phyloP scores from a whole-genome alignment of 2,329 filamentous ascomycete species.

The Cladosporium sp. region DNA sequence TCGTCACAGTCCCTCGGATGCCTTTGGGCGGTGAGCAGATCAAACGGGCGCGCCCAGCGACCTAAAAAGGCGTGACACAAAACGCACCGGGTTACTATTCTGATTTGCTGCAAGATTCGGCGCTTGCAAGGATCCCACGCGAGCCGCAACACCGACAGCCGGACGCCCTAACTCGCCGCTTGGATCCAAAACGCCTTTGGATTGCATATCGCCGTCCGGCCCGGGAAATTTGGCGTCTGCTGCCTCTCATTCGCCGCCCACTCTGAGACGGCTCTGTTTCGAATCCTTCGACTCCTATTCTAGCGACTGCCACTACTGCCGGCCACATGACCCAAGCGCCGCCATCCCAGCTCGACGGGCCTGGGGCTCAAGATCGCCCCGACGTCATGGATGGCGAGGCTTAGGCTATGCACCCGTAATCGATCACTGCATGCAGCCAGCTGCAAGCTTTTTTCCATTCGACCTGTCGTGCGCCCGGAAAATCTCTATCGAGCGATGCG shows the following conservation, averaged over 20 bases:
- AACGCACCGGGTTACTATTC: constrained; percentile 3
- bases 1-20: constrained; percentile 9
- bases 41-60: constrained; percentile 10
- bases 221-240: constrained; percentile 6
- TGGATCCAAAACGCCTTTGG: too few relatives aligned
- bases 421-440: constrained; percentile 1
- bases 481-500: background rate
- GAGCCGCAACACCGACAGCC: constrained; percentile 9
- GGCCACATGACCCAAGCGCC: constrained; percentile 7
- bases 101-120: constrained; percentile 11
- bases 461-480: constrained; percentile 4
- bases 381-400: constrained; percentile 3
- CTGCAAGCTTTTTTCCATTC: constrained; percentile 6
- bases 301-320: constrained; percentile 9
- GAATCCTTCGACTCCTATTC: constrained; percentile 14
- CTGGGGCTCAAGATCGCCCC: constrained; percentile 7
- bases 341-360: constrained; percentile 3
- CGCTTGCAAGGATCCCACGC: constrained; percentile 10
- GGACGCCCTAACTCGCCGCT: background rate
- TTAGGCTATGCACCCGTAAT: constrained; percentile 4
- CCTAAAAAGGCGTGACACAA: constrained; percentile 5
- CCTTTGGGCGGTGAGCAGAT: constrained; percentile 3
- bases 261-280: constrained; percentile 11
- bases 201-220: too few relatives aligned
- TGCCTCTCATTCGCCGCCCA: constrained; percentile 5